Evolutionary conservation across 1,284 basidiomycete genomes (phyloP), one percentile per base, ranked within the genome.

Genomic region (Erythrobasidium hasegawianum): DNA sequence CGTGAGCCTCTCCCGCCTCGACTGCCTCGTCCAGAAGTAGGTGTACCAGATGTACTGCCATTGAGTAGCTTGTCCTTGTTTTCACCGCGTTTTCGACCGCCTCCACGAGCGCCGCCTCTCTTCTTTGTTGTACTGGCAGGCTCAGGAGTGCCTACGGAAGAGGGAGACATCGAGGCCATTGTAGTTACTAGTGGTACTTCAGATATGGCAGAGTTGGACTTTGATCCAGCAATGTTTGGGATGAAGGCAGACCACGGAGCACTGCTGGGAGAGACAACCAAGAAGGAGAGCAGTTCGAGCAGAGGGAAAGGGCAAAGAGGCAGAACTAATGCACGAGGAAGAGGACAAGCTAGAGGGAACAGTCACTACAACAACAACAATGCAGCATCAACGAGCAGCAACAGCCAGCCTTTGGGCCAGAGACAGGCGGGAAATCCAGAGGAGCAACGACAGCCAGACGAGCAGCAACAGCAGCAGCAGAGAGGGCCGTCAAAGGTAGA

Each of bases 161-260:
- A 54, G 4, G 61, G 61, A 24, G 61, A 64, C 61, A 64, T 64
- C 14, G 61, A 64, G 13, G 54, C 40, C 61, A 56, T 64, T 11
- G 33, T 45, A 38, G 13, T 10, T 11, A 10, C 10, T 13, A 16
- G 16, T 29, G 5, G 43, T 16, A n/a, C 7, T 5, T 7, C 43
- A 47, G 43, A n/a, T 29, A 65, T 64, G 62, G 55, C 41, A 40
- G 62, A 57, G 14, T 47, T 65, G 22, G 62, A 57, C 5, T 65
- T 65, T 55, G 62, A 65, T 43, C 62, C 62, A 50, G 62, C 62
- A 20, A 65, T 65, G 55, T 65, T 65, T 40, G 62, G 62, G 11
- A 65, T 65, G 62, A 65, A 57, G 56, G 54, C 62, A 1, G 43
- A 57, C 38, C 62, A 65, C 29, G 62, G 62, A 10, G 38, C 33